Percentiles rank a stretch among this genome's conserved stretches.
These are phyloP conservation scores for Ceratocystis alfenasii DNA, from an alignment of 2,329 filamentous ascomycete genomes.

Conservation along the genomic window DNA sequence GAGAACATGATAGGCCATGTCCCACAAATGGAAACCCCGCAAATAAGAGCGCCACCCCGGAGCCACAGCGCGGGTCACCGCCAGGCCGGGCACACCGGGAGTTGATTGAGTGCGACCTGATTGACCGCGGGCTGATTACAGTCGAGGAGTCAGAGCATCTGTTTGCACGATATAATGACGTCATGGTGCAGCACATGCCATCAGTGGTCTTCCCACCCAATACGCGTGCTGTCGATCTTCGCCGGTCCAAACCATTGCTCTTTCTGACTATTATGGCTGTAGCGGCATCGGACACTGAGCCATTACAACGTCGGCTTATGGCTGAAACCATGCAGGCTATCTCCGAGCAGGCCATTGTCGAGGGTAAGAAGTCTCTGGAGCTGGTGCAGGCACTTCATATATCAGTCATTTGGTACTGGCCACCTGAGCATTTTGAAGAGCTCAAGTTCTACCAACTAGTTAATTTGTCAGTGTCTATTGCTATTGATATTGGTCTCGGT, in stretches of 20 bases:
- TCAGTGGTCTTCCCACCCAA: slow-evolving; percentile 47
- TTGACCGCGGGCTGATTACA: slow-evolving; percentile 49
- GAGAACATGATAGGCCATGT: not conserved
- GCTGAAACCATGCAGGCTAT: slow-evolving; percentile 60
- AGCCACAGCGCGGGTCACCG: slow-evolving; percentile 21
- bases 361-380: slow-evolving; percentile 71
- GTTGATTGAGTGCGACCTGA: slow-evolving; percentile 33
- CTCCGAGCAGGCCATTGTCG: slow-evolving; percentile 61
- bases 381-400: slow-evolving; percentile 68
- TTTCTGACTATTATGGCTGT: slow-evolving; percentile 61
- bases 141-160: slow-evolving; percentile 43
- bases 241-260: slow-evolving; percentile 49
- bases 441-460: slow-evolving; percentile 83
- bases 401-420: slow-evolving; percentile 71
- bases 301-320: slow-evolving; percentile 49
- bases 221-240: slow-evolving; percentile 44
- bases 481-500: slow-evolving; percentile 69
- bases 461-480: slow-evolving; percentile 70
- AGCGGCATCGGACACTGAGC: slow-evolving; percentile 45
- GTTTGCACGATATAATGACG: slow-evolving; percentile 46
- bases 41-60: slow-evolving; percentile 13
- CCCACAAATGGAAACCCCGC: not conserved
- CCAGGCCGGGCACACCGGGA: slow-evolving; percentile 17
- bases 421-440: slow-evolving; percentile 71
- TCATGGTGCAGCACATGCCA: slow-evolving; percentile 51